Percentiles rank a stretch among this genome's conserved stretches.
Conservation (phyloP, 148 eudicot genomes). For the Arbutus unedo region DNA sequence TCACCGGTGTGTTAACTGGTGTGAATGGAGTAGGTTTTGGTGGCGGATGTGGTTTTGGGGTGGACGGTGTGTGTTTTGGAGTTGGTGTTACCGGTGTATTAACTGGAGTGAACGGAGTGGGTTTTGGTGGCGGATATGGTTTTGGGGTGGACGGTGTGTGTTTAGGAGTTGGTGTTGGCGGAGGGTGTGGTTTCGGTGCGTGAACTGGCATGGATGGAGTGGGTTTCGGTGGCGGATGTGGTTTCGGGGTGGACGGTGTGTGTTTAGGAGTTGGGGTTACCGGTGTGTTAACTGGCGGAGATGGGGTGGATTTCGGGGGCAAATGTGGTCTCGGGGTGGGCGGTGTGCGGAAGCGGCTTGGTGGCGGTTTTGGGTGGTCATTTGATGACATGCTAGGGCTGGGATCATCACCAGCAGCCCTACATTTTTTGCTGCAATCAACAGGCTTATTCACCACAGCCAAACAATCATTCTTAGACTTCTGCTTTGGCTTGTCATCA, state of each 20-base stretch:
- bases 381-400: neutral
- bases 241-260: neutral
- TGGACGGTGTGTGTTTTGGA: neutral
- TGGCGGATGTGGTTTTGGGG: neutral
- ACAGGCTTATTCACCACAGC: conserved; percentile 27
- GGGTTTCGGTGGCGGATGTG: neutral
- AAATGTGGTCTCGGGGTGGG: no score
- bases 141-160: conserved; percentile 17
- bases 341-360: neutral
- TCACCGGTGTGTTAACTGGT: neutral
- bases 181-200: conserved; percentile 8
- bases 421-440: conserved; percentile 45
- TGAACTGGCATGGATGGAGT: conserved; percentile 12
- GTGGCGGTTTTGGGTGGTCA: neutral
- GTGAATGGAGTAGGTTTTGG: conserved; percentile 13
- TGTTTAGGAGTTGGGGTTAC: no score
- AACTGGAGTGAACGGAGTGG: no score
- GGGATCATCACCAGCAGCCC: neutral
- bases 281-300: no score
- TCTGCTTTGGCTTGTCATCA: conserved; percentile 32
- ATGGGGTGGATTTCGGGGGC: no score
- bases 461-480: conserved; percentile 28
- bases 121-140: neutral
- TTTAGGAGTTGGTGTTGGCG: conserved; percentile 3
- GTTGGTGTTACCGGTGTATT: no score